A percentile compares a stretch with the other conserved stretches of the same genome.
These are phyloP conservation scores for Daldinia loculata DNA, from an alignment of 495 filamentous ascomycete genomes.

Conservation along the genomic window DNA sequence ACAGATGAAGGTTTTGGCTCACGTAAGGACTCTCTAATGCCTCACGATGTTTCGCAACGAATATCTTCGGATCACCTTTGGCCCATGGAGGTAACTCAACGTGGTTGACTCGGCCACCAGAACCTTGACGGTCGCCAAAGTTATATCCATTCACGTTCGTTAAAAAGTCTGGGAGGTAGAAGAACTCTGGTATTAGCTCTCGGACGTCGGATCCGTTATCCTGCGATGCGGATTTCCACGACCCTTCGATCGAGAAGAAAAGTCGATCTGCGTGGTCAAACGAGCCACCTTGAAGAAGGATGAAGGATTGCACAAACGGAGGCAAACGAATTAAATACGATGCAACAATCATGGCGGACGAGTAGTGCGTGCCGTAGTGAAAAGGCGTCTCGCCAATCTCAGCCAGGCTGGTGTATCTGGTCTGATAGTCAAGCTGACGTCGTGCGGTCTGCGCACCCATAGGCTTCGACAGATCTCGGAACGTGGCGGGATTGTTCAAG, in stretches of 20 bases:
- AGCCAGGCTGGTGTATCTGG: slow-evolving; percentile 85
- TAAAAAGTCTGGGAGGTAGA: slow-evolving; percentile 93
- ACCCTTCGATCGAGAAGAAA: slow-evolving; percentile 91
- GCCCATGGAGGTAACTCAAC: slow-evolving; percentile 94
- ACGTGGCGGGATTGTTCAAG: slow-evolving; percentile 79
- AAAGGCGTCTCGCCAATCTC: slow-evolving; percentile 94
- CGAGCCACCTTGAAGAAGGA: slow-evolving; percentile 95
- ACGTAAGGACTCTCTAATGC: slow-evolving; percentile 95
- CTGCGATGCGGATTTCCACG: slow-evolving; percentile 88
- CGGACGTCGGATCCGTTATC: slow-evolving; percentile 93
- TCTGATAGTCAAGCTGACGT: slow-evolving; percentile 78
- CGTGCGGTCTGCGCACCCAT: slow-evolving; percentile 91
- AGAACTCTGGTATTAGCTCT: slow-evolving; percentile 96
- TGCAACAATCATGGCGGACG: slow-evolving; percentile 97
- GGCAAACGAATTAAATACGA: slow-evolving; percentile 95
- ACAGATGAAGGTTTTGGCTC: slow-evolving; percentile 86
- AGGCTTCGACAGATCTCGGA: slow-evolving; percentile 91
- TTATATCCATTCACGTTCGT: slow-evolving; percentile 92
- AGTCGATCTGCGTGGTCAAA: slow-evolving; percentile 96
- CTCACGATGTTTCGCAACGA: slow-evolving; percentile 92
- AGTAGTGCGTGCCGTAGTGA: slow-evolving; percentile 98
- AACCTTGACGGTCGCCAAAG: slow-evolving; percentile 85
- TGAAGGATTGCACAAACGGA: slow-evolving; percentile 94
- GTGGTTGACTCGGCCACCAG: slow-evolving; percentile 78
- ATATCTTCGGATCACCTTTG: slow-evolving; percentile 94